Conservation (phyloP, 106 monocot genomes). For the Dioscorea alata region DNA sequence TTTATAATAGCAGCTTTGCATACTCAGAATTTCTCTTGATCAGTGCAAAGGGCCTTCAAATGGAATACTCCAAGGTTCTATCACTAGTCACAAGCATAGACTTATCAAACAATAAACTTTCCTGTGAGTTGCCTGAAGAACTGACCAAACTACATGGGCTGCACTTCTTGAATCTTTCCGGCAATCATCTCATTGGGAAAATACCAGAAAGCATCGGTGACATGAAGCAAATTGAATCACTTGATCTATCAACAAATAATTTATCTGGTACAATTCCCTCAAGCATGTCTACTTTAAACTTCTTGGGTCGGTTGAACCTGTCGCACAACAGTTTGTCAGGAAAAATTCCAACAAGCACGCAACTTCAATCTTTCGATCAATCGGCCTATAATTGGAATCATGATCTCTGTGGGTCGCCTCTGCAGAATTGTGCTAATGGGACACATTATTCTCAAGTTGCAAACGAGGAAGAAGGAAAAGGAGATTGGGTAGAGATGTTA, state of each 20-base stretch:
- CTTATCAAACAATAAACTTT: constrained; percentile 9
- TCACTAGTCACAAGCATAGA: neutral
- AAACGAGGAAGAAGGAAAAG: neutral
- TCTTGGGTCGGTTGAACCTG: constrained; percentile 19
- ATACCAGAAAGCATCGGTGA: constrained; percentile 13
- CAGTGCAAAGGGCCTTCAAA: neutral
- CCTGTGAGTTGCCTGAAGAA: constrained; percentile 6
- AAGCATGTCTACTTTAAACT: constrained; percentile 7
- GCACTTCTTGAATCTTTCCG: constrained; percentile 16
- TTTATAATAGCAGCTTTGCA: no score
- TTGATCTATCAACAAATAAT: constrained; percentile 24
- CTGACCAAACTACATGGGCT: constrained; percentile 4
- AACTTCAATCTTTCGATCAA: constrained; percentile 11
- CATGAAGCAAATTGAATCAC: constrained; percentile 9
- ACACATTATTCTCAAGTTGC: neutral
- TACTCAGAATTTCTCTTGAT: no score
- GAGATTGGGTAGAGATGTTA: neutral
- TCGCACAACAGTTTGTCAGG: constrained; percentile 27
- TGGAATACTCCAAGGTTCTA: neutral
- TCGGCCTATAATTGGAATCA: constrained; percentile 22
- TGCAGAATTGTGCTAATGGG: neutral
- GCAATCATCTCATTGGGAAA: constrained; percentile 12
- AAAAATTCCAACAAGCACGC: constrained; percentile 18
- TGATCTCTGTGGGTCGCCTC: constrained; percentile 22
- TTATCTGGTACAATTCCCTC: constrained; percentile 24